Percentiles rank a stretch among this genome's conserved stretches.
phyloP scores from a whole-genome alignment of 495 filamentous ascomycete species.

The Beverwykella pulmonaria region DNA sequence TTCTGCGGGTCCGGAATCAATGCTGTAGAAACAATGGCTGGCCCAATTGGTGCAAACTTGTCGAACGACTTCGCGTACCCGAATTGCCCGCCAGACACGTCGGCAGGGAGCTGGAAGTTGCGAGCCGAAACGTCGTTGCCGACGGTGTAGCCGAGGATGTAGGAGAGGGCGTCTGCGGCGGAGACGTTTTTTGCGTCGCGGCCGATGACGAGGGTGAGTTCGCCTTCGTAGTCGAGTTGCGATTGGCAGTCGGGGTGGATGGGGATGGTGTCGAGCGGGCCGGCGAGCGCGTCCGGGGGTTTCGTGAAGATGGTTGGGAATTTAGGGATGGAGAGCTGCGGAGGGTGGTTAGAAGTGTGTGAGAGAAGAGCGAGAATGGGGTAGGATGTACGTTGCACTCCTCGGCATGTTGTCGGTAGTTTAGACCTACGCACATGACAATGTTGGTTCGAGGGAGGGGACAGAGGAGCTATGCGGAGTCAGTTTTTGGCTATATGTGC shows the following conservation, averaged over 20 bases:
- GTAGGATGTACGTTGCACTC: constrained; percentile 45
- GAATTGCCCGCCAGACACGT: constrained; percentile 48
- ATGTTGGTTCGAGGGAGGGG: constrained; percentile 23
- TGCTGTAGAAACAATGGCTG: constrained; percentile 42
- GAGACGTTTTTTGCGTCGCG: constrained; percentile 46
- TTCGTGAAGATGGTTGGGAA: constrained; percentile 52
- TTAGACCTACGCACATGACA: constrained; percentile 52
- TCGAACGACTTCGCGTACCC: constrained; percentile 54
- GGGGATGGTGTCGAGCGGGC: constrained; percentile 45
- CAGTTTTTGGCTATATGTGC: neutral
- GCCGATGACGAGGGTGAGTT: constrained; percentile 49
- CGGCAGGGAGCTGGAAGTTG: constrained; percentile 47
- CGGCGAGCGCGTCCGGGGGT: constrained; percentile 45
- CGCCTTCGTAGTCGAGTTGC: constrained; percentile 42
- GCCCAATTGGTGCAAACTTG: constrained; percentile 53
- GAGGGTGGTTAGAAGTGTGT: neutral
- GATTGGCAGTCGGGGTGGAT: constrained; percentile 47
- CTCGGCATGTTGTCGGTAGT: constrained; percentile 50
- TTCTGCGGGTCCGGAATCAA: constrained; percentile 39
- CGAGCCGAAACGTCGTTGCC: constrained; percentile 55
- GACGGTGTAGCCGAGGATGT: constrained; percentile 53
- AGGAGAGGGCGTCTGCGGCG: constrained; percentile 40
- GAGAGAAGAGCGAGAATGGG: neutral
- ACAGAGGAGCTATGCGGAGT: constrained; percentile 27
- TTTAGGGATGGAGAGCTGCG: constrained; percentile 44